Base-by-base conservation (phyloP, 805 yeast species). In the Wickerhamomyces strasburgensis region DNA sequence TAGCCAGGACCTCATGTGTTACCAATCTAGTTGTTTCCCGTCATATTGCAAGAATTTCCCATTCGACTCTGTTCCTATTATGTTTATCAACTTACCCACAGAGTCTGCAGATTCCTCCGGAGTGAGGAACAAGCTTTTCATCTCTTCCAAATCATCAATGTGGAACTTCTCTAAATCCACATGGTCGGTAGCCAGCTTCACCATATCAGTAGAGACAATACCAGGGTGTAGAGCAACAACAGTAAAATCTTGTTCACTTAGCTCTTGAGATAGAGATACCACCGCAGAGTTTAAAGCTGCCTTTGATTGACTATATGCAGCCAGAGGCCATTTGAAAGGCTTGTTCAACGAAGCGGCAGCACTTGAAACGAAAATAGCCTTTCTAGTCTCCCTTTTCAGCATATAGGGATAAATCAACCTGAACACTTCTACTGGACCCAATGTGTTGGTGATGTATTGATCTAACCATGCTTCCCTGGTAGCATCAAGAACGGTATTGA, bases 221-320 rank as follows among this genome's bases (percentile, higher is more conserved):
- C 72, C 72, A 1, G 73, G 73, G 35, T 63, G 65, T 11, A 64
- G 11, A 10, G 64, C 44, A 16, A 62, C 43, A 28, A 59, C 51
- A 9, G 48, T 54, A 40, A 56, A 62, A 3, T 52, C 58, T 31
- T 58, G 56, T 3, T 23, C 35, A 16, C 34, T 38, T 18, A 56
- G 34, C 35, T 64, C 68, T 19, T n/a, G 10, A 27, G 58, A 38
- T 25, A 66, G 26, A 16, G 49, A 46, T 28, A 38, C 50, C 9
- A 46, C 50, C 11, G 54, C 38, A 42, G 49, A 56, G 47, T 65
- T 64, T 36, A 64, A 40, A 1, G 64, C 70, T 11, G 67, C 62
- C 42, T 66, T 65, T 3, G 67, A 60, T 30, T 46, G 48, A 5
- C 67, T 65, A 40, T 65, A 65, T 14, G 61, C 60, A n/a, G 57